phyloP scores from a whole-genome alignment of 805 yeast species.

The Spathaspora arborariae region DNA sequence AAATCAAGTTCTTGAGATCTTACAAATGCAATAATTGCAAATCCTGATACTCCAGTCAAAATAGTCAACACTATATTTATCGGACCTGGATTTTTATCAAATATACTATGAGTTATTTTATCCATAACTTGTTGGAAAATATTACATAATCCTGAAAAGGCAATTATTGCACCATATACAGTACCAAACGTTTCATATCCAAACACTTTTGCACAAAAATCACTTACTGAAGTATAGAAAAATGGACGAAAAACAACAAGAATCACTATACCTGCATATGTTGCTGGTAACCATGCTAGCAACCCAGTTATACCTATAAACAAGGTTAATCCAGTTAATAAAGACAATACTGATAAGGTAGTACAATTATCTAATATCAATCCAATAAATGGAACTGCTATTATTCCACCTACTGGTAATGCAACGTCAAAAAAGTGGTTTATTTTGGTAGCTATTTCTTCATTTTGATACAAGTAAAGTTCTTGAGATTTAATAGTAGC shows the following conservation, averaged over 20 bases:
- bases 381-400: conserved; percentile 87
- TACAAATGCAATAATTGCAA: conserved; percentile 41
- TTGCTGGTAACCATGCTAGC: conserved; percentile 49
- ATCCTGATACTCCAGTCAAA: conserved; percentile 53
- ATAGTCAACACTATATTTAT: conserved; percentile 56
- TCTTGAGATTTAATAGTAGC: conserved; percentile 88
- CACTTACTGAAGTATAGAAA: conserved; percentile 89
- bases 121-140: conserved; percentile 70
- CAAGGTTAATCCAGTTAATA: conserved; percentile 53
- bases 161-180: conserved; percentile 81
- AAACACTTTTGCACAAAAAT: conserved; percentile 87
- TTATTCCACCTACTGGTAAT: conserved; percentile 82
- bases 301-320: conserved; percentile 72
- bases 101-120: conserved; percentile 59
- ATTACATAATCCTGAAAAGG: conserved; percentile 79
- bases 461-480: conserved; percentile 53
- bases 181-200: conserved; percentile 92
- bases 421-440: conserved; percentile 82
- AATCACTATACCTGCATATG: conserved; percentile 64
- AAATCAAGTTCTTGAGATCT: conserved; percentile 37
- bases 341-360: conserved; percentile 52
- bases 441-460: conserved; percentile 48
- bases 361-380: conserved; percentile 68
- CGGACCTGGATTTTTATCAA: conserved; percentile 76
- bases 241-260: conserved; percentile 86